Conservation (phyloP, 768 basidiomycete species). For the Mycena albidolilacea region DNA sequence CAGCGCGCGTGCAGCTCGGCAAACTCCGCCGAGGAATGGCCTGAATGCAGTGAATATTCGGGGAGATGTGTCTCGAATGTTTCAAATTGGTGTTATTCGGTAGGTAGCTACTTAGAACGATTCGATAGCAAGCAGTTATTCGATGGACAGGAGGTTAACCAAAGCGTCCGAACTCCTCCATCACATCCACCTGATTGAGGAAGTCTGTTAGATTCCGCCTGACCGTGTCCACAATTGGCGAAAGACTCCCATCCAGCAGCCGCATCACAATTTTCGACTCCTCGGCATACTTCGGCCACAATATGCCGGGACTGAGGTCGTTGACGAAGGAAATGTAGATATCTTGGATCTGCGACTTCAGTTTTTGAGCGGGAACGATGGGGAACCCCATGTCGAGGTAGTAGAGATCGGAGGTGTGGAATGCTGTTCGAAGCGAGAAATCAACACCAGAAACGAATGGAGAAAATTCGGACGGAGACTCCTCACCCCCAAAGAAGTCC, state of each 20-base stretch:
- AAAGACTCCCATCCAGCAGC: neutral
- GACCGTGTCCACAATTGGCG: neutral
- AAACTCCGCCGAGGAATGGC: no score
- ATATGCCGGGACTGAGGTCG: conserved; percentile 6
- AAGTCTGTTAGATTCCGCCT: conserved; percentile 11
- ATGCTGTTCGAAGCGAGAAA: conserved; percentile 1
- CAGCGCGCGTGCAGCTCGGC: no score
- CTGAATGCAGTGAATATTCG: no score
- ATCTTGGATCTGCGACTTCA: conserved; percentile 18
- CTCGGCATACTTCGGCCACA: conserved; percentile 18
- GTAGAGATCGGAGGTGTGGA: conserved; percentile 22
- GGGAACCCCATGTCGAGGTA: conserved; percentile 22
- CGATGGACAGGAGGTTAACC: neutral
- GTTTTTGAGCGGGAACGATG: neutral
- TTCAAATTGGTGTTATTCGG: no score
- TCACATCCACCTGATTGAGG: neutral
- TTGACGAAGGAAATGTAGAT: conserved; percentile 23
- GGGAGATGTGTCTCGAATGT: no score
- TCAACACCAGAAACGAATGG: no score
- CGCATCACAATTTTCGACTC: neutral
- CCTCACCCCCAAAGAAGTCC: conserved; percentile 18
- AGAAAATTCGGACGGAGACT: neutral
- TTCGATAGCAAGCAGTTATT: no score
- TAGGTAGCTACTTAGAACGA: no score
- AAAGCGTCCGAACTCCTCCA: conserved; percentile 12